Evolutionary conservation across 371 early-diverging fungal genomes (phyloP).

Genomic region (Actinomortierella wolfii): DNA sequence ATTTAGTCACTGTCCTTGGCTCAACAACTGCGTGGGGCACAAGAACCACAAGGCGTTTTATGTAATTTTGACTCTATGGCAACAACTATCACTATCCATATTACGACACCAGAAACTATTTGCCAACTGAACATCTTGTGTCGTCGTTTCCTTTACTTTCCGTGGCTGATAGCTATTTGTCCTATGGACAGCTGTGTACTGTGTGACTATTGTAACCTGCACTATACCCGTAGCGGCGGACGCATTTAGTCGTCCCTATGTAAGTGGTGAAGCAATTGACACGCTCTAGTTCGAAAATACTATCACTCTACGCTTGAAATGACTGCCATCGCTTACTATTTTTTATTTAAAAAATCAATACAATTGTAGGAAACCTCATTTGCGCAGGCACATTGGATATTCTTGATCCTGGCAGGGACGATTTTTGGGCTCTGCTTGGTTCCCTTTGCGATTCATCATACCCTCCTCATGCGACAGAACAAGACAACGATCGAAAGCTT

Average conservation of each 20-base stretch:
- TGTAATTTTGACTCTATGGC: conserved; percentile 6
- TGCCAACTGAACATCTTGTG: background rate
- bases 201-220: conserved; percentile 27
- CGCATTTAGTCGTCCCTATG: conserved; percentile 22
- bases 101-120: background rate
- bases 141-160: background rate
- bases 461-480: conserved; percentile 43
- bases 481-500: conserved; percentile 49
- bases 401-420: conserved; percentile 38
- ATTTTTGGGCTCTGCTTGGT: conserved; percentile 46
- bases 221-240: conserved; percentile 38
- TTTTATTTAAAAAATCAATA: conserved; percentile 1
- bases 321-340: background rate
- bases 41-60: conserved; percentile 50
- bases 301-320: background rate
- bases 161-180: conserved; percentile 32
- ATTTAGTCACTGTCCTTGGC: conserved; percentile 49
- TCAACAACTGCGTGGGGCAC: conserved; percentile 51
- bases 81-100: background rate
- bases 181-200: conserved; percentile 43
- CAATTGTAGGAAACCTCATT: too few relatives aligned
- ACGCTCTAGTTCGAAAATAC: background rate
- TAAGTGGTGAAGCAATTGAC: conserved; percentile 6
- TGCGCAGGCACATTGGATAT: conserved; percentile 38
- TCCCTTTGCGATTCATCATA: conserved; percentile 46